Base-by-base conservation (phyloP, 108 stramenopile species). In the Cyclotella baltica region DNA sequence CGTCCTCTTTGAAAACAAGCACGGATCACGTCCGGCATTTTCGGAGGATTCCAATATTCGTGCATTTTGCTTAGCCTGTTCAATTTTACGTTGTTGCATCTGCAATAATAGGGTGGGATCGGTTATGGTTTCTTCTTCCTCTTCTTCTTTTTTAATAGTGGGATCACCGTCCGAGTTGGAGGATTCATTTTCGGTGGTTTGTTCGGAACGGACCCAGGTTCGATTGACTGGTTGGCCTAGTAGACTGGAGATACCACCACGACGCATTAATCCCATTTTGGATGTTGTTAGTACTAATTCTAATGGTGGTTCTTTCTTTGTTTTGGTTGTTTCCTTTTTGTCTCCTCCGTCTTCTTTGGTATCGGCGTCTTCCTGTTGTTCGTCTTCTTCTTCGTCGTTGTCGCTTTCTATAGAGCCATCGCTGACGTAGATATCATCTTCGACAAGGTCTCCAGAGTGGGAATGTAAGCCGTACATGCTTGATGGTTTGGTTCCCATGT, bases 1-100 rank as follows among this genome's bases (percentile, higher is more conserved):
- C 3, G 96, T 96, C 11, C 96, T 85, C 72, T 96, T 96, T 28
- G 87, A 88, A 71, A 96, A 96, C 16, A 96, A 82, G 57, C 90
- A 89, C 0, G 96, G 91, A 78, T 96, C 96, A 13, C 96, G 87
- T 5, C 96, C 96, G 35, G 96, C 93, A 68, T 96, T 96, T 81
- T 96, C 96, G 76, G 91, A 91, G 28, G 87, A 88, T 75, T 94
- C 93, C 28, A 87, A 19, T 37, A 83, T 73, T 1, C 96, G 86
- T 18, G 90, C 91, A 46, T 72, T 51, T 46, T 79, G 70, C 72
- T 88, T 93, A 33, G 90, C 92, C 62, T 89, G 85, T 72, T 96
- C 93, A 15, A 92, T 68, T 56, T 93, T 93, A 11, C 88, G 87
- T 64, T 92, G 89, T 69, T 93, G 93, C 40, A 93, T 81, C 13